Evolutionary conservation across 441 rosid genomes (phyloP), one percentile per base, ranked within the genome.

Genomic region (Aquilaria agallochum): DNA sequence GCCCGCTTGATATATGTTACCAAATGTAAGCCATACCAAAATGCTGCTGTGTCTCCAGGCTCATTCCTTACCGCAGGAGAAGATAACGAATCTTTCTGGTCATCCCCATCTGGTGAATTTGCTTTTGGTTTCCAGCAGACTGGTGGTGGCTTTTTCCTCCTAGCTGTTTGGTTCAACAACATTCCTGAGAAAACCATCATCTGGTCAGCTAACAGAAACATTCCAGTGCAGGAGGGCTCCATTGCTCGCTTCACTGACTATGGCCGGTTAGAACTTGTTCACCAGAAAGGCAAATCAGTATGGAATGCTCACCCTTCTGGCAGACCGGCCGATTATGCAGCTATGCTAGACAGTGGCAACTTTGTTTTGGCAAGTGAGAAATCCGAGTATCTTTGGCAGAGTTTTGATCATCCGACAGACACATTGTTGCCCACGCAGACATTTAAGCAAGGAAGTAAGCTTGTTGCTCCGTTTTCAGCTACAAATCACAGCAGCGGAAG

Each of bases 61-160:
- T 1, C 47, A 20, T 67, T 55, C 32, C 68, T 78, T 27, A 44
- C 58, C 1, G 80, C 83, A 31, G 40, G 32, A 7, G 33, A 57
- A 8, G 57, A 50, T 15, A 11, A 59, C 31, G 20, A 20, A 20
- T 42, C 53, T 13, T 65, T 27, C 15, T 76, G 83, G 81, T 9
- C 13, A 27, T 81, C 81, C 2, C 76, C 77, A 11, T 78, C 81
- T 1, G 68, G 68, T 11, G 76, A 81, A 5, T 78, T 81, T 15
- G 80, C 86, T 12, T 81, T 81, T 31, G 82, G 78, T 27, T 72
- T 76, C 53, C 60, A 45, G 11, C 49, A 66, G 40, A 53, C 53
- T 0, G 56, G 32, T 5, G 27, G 40, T 1, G 65, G 59, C 1
- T 7, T 7, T 2, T 76, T 69, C 68, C 53, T 72, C 14, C 62